Evolutionary conservation across 2,329 filamentous ascomycete genomes (phyloP).

Genomic region (Leptoxyphium fumago): DNA sequence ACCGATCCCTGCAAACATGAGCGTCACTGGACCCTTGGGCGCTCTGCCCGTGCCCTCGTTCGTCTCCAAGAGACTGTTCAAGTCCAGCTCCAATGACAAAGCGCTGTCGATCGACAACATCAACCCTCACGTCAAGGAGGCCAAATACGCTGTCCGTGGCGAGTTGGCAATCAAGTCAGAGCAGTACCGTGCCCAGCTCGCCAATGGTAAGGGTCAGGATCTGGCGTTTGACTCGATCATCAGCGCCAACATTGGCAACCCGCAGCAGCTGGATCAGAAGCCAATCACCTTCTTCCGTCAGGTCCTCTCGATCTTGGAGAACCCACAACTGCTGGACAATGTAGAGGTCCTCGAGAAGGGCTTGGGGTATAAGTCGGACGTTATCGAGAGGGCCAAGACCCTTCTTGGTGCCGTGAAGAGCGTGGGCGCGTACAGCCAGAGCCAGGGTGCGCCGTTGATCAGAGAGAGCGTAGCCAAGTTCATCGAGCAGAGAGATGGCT

Average conservation of each 20-base stretch:
- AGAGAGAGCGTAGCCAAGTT: conserved; percentile 83
- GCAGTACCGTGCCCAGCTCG: conserved; percentile 64
- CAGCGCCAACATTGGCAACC: conserved; percentile 97
- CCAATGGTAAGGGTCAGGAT: conserved; percentile 40
- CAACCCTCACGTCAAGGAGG: conserved; percentile 73
- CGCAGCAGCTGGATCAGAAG: conserved; percentile 97
- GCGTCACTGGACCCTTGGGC: conserved; percentile 6
- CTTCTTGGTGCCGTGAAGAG: conserved; percentile 74
- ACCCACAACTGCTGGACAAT: conserved; percentile 70
- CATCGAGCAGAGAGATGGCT: conserved; percentile 79
- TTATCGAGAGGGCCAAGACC: conserved; percentile 66
- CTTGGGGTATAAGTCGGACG: conserved; percentile 81
- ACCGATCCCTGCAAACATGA: background rate
- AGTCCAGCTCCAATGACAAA: conserved; percentile 4
- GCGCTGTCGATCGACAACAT: conserved; percentile 66
- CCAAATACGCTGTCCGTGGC: conserved; percentile 92
- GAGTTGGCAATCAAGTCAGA: conserved; percentile 91
- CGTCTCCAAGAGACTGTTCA: conserved; percentile 11
- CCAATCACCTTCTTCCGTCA: conserved; percentile 98
- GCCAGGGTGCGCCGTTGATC: conserved; percentile 73
- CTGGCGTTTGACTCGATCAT: conserved; percentile 86
- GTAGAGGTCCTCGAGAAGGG: conserved; percentile 59
- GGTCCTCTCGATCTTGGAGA: conserved; percentile 83
- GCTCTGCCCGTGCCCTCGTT: conserved; percentile 11
- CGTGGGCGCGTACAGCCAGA: conserved; percentile 92